phyloP scores from a whole-genome alignment of 2,329 filamentous ascomycete genomes.

The Akanthomyces uredinophilus region DNA sequence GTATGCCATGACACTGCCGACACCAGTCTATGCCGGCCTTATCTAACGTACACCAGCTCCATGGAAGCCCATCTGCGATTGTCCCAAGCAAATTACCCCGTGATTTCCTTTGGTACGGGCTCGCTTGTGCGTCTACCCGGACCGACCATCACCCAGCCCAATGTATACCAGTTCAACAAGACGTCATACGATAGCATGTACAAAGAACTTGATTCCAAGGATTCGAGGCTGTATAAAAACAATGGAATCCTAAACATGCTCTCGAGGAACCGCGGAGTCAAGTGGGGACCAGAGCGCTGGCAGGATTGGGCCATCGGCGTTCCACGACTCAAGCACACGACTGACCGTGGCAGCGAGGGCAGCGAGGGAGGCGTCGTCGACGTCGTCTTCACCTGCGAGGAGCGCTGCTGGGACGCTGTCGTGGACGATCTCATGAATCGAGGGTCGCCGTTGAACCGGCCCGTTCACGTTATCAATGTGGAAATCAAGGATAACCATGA shows the following conservation, averaged over 20 bases:
- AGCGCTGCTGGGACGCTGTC: conserved; percentile 96
- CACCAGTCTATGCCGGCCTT: not conserved
- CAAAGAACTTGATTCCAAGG: conserved; percentile 81
- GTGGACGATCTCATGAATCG: conserved; percentile 86
- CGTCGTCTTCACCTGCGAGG: conserved; percentile 94
- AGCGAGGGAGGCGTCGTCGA: conserved; percentile 88
- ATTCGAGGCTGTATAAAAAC: conserved; percentile 77
- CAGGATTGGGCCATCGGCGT: conserved; percentile 93
- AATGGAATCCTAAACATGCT: conserved; percentile 97
- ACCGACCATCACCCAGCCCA: conserved; percentile 85
- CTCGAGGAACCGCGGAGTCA: conserved; percentile 82
- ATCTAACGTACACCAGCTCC: conserved; percentile 46
- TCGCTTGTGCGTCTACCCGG: conserved; percentile 90
- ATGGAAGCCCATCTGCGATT: conserved; percentile 99
- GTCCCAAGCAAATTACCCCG: conserved; percentile 81
- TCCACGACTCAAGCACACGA: conserved; percentile 70
- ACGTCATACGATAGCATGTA: conserved; percentile 95
- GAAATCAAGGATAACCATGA: conserved; percentile 99
- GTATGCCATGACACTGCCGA: conserved; percentile 41
- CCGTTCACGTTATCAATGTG: conserved; percentile 96
- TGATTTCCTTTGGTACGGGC: conserved; percentile 95
- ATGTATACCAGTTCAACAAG: conserved; percentile 97
- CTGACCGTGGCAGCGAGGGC: conserved; percentile 72
- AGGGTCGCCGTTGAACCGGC: conserved; percentile 80
- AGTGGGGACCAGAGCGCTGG: conserved; percentile 95